These are phyloP conservation scores for Spizellomyces punctatus DNA, from an alignment of 192 early-diverging fungal genomes.

Conservation along the genomic window DNA sequence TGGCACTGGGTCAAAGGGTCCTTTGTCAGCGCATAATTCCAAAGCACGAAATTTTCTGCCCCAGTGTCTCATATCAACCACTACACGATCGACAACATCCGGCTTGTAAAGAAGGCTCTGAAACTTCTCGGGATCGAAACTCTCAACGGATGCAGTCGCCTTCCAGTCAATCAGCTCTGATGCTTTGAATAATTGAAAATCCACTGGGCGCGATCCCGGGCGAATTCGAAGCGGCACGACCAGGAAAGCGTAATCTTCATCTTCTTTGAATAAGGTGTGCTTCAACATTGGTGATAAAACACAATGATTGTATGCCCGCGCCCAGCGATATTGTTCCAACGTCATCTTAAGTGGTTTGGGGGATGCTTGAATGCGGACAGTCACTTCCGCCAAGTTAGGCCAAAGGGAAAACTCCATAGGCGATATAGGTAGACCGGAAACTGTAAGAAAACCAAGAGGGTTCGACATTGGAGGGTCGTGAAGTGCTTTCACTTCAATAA, in stretches of 20 bases:
- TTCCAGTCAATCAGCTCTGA: slow-evolving; percentile 23
- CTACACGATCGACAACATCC: background rate
- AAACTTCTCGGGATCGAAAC: background rate
- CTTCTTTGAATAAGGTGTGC: slow-evolving; percentile 8
- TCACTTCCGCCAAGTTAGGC: slow-evolving; percentile 16
- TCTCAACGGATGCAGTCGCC: background rate
- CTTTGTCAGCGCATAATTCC: slow-evolving; percentile 14
- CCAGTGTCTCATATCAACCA: slow-evolving; percentile 10
- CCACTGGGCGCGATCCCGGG: background rate
- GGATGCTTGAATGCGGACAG: slow-evolving; percentile 17
- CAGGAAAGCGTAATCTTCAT: slow-evolving; percentile 11
- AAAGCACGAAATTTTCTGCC: slow-evolving; percentile 14
- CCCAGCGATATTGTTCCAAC: slow-evolving; percentile 5
- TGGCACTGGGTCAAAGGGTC: slow-evolving; percentile 26
- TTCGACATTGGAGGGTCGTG: background rate
- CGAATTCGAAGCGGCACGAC: slow-evolving; percentile 14
- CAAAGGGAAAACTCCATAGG: slow-evolving; percentile 22
- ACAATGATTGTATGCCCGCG: slow-evolving; percentile 5
- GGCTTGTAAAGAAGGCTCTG: background rate
- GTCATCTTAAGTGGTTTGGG: slow-evolving; percentile 3
- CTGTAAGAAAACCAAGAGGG: slow-evolving; percentile 18
- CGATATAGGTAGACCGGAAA: slow-evolving; percentile 4
- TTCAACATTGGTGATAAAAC: slow-evolving; percentile 28
- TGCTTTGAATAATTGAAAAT: background rate
- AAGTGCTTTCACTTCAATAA: slow-evolving; percentile 8